These are phyloP conservation scores for Syzygium aromaticum DNA, from an alignment of 345 rosid genomes.

Conservation along the genomic window DNA sequence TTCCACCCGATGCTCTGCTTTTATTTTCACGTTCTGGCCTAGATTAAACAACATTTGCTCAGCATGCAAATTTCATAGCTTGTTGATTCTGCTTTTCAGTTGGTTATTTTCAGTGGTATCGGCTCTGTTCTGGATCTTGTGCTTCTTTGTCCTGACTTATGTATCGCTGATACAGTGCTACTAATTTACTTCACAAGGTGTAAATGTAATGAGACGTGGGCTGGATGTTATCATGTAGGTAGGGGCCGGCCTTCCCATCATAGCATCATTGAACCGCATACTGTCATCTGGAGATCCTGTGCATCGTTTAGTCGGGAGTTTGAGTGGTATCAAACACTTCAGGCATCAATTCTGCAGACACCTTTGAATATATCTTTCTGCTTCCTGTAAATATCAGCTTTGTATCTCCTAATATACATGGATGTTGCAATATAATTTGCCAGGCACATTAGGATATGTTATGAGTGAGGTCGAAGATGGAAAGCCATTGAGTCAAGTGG, in stretches of 20 bases:
- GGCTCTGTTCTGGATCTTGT: not conserved
- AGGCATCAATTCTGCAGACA: not conserved
- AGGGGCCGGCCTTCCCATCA: conserved; percentile 97
- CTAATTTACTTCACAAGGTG: not conserved
- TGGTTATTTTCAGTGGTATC: not conserved
- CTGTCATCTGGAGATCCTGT: conserved; percentile 78
- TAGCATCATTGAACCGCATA: conserved; percentile 69
- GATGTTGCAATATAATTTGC: not conserved
- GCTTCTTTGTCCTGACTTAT: not conserved
- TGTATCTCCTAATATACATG: not conserved
- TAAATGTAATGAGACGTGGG: not conserved
- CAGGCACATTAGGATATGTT: conserved; percentile 88
- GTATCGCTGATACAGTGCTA: not conserved
- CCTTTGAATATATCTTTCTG: not conserved
- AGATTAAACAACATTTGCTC: not conserved
- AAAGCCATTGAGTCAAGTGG: conserved; percentile 82
- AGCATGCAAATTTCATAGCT: not conserved
- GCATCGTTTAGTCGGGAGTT: conserved; percentile 60
- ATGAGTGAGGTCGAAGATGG: conserved; percentile 97
- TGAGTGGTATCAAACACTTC: conserved; percentile 53
- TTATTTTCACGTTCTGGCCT: not conserved
- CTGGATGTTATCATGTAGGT: conserved; percentile 24
- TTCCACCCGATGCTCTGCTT: not conserved
- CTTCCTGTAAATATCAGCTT: not conserved
- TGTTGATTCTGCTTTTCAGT: not conserved